phyloP scores from a whole-genome alignment of 306 rosid genomes.

The Castanea sativa region DNA sequence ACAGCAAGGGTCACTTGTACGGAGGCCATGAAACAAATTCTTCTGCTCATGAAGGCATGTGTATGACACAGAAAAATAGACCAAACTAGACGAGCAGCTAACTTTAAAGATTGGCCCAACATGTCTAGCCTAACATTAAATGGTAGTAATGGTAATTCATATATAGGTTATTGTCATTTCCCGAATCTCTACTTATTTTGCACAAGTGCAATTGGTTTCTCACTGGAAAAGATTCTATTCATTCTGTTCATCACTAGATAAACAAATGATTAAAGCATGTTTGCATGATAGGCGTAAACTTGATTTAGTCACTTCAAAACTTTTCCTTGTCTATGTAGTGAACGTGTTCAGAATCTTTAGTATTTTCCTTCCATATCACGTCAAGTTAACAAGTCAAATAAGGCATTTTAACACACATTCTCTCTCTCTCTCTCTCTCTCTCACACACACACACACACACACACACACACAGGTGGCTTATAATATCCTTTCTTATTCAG shows the following conservation, averaged over 20 bases:
- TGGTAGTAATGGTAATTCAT: neutral
- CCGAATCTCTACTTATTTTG: neutral
- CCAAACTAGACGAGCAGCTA: neutral
- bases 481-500: neutral
- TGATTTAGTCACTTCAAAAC: slow-evolving; percentile 9
- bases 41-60: neutral
- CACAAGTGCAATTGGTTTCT: neutral
- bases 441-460: neutral
- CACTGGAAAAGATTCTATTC: neutral
- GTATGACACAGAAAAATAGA: neutral
- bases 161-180: neutral
- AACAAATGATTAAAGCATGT: neutral
- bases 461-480: neutral
- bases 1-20: neutral
- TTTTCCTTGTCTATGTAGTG: neutral
- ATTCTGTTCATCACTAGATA: neutral
- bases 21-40: neutral
- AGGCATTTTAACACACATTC: neutral
- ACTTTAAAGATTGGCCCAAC: neutral
- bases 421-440: too few relatives aligned
- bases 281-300: neutral
- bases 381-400: slow-evolving; percentile 18
- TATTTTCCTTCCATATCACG: slow-evolving; percentile 18
- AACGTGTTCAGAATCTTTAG: slow-evolving; percentile 14
- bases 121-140: neutral